A percentile compares a stretch with the other conserved stretches of the same genome.
Evolutionary conservation across 768 basidiomycete genomes (phyloP).

Genomic region (Russula griseocarnosa): DNA sequence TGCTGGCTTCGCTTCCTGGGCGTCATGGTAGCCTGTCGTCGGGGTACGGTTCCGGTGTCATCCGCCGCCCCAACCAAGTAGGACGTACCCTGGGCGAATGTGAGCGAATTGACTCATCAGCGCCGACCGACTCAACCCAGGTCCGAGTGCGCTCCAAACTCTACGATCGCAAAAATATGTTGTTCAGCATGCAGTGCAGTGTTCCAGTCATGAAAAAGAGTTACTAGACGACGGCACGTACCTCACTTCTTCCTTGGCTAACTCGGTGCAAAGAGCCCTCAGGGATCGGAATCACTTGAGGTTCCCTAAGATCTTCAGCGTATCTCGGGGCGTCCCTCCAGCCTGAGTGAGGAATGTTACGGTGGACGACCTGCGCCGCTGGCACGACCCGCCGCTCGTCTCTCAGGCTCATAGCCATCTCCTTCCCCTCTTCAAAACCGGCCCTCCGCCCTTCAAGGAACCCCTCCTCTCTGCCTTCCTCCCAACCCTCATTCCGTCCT

Average conservation of each 20-base stretch:
- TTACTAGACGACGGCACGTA: neutral
- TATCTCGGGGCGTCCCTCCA: constrained; percentile 12
- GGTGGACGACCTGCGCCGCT: constrained; percentile 7
- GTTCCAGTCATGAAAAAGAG: too few relatives aligned
- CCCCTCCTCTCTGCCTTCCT: constrained; percentile 22
- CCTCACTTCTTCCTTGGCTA: constrained; percentile 13
- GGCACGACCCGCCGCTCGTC: constrained; percentile 19
- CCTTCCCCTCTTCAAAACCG: constrained; percentile 23
- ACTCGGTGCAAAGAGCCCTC: neutral
- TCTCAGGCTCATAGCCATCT: constrained; percentile 11
- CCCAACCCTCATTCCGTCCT: constrained; percentile 24
- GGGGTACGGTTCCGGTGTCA: constrained; percentile 31
- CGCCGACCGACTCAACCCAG: constrained; percentile 22
- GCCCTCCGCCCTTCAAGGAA: constrained; percentile 22
- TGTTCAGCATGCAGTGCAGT: too few relatives aligned
- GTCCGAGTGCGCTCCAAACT: constrained; percentile 27
- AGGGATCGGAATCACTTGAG: constrained; percentile 13
- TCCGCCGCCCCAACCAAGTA: constrained; percentile 21
- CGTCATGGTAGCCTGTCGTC: constrained; percentile 1
- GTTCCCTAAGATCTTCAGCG: neutral
- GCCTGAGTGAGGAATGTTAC: neutral
- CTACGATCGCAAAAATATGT: neutral
- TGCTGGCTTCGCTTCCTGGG: neutral
- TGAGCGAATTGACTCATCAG: constrained; percentile 24
- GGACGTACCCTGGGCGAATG: constrained; percentile 15